Evolutionary conservation across 1,139 yeast genomes (phyloP).

Genomic region (Kodamaea ohmeri): DNA sequence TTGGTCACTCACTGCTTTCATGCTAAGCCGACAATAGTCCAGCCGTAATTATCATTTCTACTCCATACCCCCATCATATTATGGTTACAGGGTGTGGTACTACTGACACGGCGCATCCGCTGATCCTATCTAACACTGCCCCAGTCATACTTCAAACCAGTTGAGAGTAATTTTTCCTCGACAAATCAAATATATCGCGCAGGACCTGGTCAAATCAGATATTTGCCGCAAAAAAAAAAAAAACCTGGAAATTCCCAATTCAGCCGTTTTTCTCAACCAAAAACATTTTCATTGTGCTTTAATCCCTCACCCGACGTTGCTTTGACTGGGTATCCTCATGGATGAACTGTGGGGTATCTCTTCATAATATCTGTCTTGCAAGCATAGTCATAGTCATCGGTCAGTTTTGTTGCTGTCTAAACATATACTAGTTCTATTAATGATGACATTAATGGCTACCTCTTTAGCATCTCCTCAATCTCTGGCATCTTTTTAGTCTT

Average conservation of each 20-base stretch:
- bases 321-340: background rate
- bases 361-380: too few species aligned
- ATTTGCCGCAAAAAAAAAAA: conserved; percentile 5
- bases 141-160: too few species aligned
- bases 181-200: conserved; percentile 6
- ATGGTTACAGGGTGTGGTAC: background rate
- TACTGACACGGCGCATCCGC: background rate
- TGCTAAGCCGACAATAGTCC: background rate
- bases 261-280: background rate
- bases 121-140: conserved; percentile 3
- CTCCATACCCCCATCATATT: too few species aligned
- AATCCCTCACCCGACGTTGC: conserved; percentile 3
- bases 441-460: too few species aligned
- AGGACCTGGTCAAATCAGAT: conserved; percentile 2
- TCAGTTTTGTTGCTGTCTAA: too few species aligned
- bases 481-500: too few species aligned
- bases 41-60: too few species aligned
- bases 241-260: background rate
- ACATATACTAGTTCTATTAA: too few species aligned
- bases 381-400: too few species aligned
- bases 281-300: too few species aligned
- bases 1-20: background rate
- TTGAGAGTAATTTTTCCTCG: background rate
- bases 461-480: too few species aligned
- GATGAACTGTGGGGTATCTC: background rate